Conservation (phyloP, 331 rosid genomes). For the Quercus lobata region DNA sequence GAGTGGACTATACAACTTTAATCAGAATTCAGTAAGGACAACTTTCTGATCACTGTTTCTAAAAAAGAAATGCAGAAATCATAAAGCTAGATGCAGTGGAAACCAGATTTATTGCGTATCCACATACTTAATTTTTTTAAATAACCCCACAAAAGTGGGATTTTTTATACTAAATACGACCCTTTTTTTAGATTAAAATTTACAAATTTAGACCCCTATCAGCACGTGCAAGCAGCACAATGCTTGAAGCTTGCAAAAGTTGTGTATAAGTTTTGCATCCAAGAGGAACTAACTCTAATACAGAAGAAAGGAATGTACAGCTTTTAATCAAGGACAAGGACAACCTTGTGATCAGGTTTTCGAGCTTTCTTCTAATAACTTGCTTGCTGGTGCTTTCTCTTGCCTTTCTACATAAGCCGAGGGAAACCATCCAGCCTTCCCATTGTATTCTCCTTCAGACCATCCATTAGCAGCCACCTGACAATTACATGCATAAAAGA, state of each 20-base stretch:
- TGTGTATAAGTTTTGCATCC: neutral
- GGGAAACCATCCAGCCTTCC: conserved; percentile 94
- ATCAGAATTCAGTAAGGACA: too few species aligned
- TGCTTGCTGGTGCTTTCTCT: conserved; percentile 52
- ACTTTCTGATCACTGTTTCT: too few species aligned
- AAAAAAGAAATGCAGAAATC: too few species aligned
- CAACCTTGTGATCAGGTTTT: conserved; percentile 1
- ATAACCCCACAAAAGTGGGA: too few species aligned
- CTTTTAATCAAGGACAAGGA: conserved; percentile 16
- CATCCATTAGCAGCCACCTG: conserved; percentile 82
- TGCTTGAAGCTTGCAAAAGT: conserved; percentile 17
- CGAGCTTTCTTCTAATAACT: conserved; percentile 29
- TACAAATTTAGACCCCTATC: conserved; percentile 17
- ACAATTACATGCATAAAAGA: neutral
- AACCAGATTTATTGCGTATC: neutral
- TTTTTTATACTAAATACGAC: neutral
- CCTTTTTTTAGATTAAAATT: neutral
- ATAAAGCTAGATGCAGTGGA: neutral
- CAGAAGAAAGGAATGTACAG: conserved; percentile 32
- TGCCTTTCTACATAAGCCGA: conserved; percentile 79
- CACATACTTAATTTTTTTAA: conserved; percentile 10
- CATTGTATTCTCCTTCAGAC: conserved; percentile 86
- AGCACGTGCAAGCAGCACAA: neutral
- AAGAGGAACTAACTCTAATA: conserved; percentile 27
- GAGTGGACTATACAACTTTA: too few species aligned